These are phyloP conservation scores for Hura crepitans DNA, from an alignment of 441 rosid species.

Conservation along the genomic window DNA sequence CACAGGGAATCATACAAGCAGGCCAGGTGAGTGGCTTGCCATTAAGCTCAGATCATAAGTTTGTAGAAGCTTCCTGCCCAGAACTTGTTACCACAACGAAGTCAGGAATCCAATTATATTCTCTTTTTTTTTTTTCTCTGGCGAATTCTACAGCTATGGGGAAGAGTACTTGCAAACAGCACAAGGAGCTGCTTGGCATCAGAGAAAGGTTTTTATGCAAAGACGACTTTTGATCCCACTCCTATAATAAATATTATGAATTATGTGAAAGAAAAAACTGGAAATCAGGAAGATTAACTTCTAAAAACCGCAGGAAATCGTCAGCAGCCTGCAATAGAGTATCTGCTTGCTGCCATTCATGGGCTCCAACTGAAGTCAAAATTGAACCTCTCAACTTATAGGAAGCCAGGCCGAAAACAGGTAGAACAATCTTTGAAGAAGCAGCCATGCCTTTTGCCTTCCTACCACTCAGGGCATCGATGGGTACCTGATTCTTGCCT, in stretches of 20 bases:
- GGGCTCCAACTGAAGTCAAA: slow-evolving; percentile 43
- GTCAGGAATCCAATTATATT: background rate
- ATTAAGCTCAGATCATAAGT: background rate
- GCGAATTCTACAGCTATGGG: slow-evolving; percentile 9
- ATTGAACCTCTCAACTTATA: slow-evolving; percentile 60
- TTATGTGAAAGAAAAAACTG: slow-evolving; percentile 50
- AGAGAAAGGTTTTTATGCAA: slow-evolving; percentile 6
- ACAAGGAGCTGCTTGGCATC: slow-evolving; percentile 9
- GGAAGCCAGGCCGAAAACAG: slow-evolving; percentile 66
- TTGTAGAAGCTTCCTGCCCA: background rate
- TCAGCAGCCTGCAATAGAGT: slow-evolving; percentile 54
- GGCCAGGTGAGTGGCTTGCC: background rate
- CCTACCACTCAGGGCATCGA: slow-evolving; percentile 21
- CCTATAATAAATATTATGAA: slow-evolving; percentile 25
- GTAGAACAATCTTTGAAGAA: slow-evolving; percentile 40
- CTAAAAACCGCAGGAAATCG: slow-evolving; percentile 50
- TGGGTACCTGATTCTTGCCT: slow-evolving; percentile 25
- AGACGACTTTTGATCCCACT: slow-evolving; percentile 4
- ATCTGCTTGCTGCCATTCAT: slow-evolving; percentile 44
- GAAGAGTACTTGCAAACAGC: slow-evolving; percentile 18
- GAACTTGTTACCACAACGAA: background rate
- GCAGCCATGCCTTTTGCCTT: slow-evolving; percentile 28
- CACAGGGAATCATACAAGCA: background rate
- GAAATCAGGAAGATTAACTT: slow-evolving; percentile 65
- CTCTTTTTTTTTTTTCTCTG: background rate